A percentile compares a stretch with the other conserved stretches of the same genome.
These are phyloP conservation scores for Penicillium bovifimosum DNA, from an alignment of 495 filamentous ascomycete genomes.

Conservation along the genomic window DNA sequence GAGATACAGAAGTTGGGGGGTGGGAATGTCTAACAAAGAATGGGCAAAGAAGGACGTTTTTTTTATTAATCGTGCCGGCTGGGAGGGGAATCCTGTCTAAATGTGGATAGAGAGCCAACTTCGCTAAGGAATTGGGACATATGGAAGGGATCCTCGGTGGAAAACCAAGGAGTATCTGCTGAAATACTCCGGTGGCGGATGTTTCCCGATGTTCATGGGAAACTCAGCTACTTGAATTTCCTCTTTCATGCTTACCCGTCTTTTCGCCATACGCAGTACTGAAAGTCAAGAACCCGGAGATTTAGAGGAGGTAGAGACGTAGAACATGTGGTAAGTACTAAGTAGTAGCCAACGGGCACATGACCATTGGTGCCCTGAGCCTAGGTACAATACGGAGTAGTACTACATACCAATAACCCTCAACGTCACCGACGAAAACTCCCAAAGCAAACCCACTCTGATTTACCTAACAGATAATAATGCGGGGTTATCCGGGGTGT, in stretches of 20 bases:
- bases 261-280: background rate
- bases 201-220: background rate
- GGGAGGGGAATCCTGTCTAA: background rate
- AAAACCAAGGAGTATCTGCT: too few relatives aligned
- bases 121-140: background rate
- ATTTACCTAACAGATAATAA: slow-evolving; percentile 26
- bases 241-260: background rate
- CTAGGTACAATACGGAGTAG: background rate
- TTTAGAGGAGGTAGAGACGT: background rate
- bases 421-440: too few relatives aligned
- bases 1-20: too few relatives aligned
- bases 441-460: background rate
- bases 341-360: background rate
- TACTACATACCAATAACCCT: background rate
- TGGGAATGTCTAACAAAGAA: slow-evolving; percentile 7
- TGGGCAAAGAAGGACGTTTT: background rate
- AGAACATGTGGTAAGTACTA: background rate
- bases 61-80: slow-evolving; percentile 7
- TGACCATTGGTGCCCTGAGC: background rate
- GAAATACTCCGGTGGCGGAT: too few relatives aligned
- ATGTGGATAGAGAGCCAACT: background rate
- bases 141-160: background rate
- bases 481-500: slow-evolving; percentile 34
- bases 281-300: background rate
- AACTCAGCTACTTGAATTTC: slow-evolving; percentile 8